Evolutionary conservation across 495 filamentous ascomycete genomes (phyloP), one percentile per base, ranked within the genome.

Genomic region (Apiosordaria backusii): DNA sequence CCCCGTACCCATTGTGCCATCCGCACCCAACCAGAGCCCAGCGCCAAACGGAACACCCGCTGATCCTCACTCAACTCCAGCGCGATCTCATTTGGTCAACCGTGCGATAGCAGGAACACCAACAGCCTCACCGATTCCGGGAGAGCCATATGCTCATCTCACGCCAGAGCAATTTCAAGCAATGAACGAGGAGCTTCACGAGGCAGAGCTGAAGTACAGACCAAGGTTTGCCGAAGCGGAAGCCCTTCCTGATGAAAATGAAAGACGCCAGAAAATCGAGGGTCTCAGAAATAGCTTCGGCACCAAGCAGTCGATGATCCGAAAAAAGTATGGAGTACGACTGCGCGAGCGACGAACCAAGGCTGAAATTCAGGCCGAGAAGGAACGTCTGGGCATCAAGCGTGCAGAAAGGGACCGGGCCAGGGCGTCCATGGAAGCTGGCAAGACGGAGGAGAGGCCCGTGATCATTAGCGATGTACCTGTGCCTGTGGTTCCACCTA

Each of bases 221-320:
- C 68, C 72, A 22, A 72, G 78, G 24, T 79, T 82, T 40, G 72
- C 72, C 7, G 78, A 81, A 62, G 78, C 77, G 0, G 73, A 79
- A 58, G 18, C 9, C 1, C 77, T 79, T 15, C 29, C 58, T 0
- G 79, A 82, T 62, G 75, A 77, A 25, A 72, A 70, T 4, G 63
- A 68, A 24, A 72, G 76, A 5, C 70, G 71, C 7, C 18, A 24
- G 10, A 78, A 68, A 60, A 59, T 83, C 4, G 80, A 80, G 1
- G 78, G 78, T 16, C 68, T 84, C 0, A 76, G 79, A 10, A 82
- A 81, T 50, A 75, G 75, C 25, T 82, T 80, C 57, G 79, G 78
- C 19, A 83, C 81, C 3, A 83, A 82, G 62, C 79, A 83, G 55
- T 81, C 79, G 50, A 81, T 78, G 67, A 80, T 82, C 23, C 74